Conservation (phyloP, 2,329 filamentous ascomycete genomes). For the Clarireedia hainanense region DNA sequence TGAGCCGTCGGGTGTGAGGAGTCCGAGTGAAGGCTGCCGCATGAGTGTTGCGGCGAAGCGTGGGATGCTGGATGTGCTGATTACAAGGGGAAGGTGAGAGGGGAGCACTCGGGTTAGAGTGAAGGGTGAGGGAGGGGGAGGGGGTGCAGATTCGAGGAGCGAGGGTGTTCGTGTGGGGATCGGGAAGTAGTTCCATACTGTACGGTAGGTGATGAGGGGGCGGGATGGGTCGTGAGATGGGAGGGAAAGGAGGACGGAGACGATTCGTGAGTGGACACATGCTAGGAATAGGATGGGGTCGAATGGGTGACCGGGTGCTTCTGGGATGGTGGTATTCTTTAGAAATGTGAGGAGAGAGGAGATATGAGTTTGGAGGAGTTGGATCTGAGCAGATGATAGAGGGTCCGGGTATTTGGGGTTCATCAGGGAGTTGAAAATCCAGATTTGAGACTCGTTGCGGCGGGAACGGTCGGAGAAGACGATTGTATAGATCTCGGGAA, state of each 20-base stretch:
- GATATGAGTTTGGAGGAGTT: constrained; percentile 12
- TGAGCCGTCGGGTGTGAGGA: constrained; percentile 14
- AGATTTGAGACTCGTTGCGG: constrained; percentile 26
- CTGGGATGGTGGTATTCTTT: constrained; percentile 15
- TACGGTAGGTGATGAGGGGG: constrained; percentile 3
- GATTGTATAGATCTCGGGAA: constrained; percentile 19
- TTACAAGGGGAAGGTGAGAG: constrained; percentile 22
- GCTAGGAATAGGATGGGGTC: constrained; percentile 19
- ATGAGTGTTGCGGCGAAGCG: constrained; percentile 20
- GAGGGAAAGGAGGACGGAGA: constrained; percentile 9
- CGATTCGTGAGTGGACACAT: constrained; percentile 18
- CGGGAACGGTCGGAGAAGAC: constrained; percentile 27
- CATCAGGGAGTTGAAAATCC: constrained; percentile 25
- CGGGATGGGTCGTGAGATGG: constrained; percentile 10
- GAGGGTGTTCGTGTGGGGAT: neutral
- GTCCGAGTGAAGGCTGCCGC: constrained; percentile 19
- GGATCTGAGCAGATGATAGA: constrained; percentile 8
- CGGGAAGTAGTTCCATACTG: neutral
- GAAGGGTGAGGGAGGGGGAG: constrained; percentile 16
- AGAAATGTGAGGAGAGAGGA: constrained; percentile 16
- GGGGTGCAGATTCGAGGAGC: neutral
- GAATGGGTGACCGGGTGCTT: constrained; percentile 28
- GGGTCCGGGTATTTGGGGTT: constrained; percentile 1
- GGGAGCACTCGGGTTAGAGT: constrained; percentile 18
- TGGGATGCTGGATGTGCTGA: constrained; percentile 23